Percentiles rank a stretch among this genome's conserved stretches.
phyloP scores from a whole-genome alignment of 768 basidiomycete species.

The Amyloporia xantha region DNA sequence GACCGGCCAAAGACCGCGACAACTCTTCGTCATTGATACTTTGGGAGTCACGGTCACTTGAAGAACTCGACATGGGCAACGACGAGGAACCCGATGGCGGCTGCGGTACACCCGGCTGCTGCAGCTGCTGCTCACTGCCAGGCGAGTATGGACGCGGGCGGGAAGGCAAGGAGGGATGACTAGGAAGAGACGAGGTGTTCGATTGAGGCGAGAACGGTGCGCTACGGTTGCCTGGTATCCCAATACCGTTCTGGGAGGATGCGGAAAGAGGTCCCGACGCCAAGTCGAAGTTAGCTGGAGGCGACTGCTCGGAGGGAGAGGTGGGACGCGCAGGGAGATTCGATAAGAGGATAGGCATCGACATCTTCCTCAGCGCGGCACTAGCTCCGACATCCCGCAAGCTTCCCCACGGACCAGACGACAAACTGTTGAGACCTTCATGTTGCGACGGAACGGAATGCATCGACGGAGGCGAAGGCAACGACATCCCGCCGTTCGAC shows the following conservation, averaged over 20 bases:
- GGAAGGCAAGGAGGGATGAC: slow-evolving; percentile 22
- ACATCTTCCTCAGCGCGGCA: slow-evolving; percentile 23
- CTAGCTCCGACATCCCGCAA: slow-evolving; percentile 21
- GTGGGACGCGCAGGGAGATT: slow-evolving; percentile 19
- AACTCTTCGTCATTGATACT: slow-evolving; percentile 30
- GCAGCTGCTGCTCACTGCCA: slow-evolving; percentile 12
- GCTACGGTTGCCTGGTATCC: slow-evolving; percentile 12
- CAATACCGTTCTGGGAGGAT: slow-evolving; percentile 15
- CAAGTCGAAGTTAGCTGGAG: slow-evolving; percentile 20
- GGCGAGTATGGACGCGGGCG: slow-evolving; percentile 25
- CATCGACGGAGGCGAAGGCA: slow-evolving; percentile 12
- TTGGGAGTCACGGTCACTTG: slow-evolving; percentile 36
- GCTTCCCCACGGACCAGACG: slow-evolving; percentile 16
- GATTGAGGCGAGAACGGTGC: slow-evolving; percentile 25
- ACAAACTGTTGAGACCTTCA: slow-evolving; percentile 8
- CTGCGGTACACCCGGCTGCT: slow-evolving; percentile 2
- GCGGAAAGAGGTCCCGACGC: slow-evolving; percentile 5
- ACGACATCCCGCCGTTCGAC: neutral
- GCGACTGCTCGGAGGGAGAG: slow-evolving; percentile 18
- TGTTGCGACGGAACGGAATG: slow-evolving; percentile 13
- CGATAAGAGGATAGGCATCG: slow-evolving; percentile 13
- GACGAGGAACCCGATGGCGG: slow-evolving; percentile 19
- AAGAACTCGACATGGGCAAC: slow-evolving; percentile 32
- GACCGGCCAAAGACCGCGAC: slow-evolving; percentile 28
- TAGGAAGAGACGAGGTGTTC: slow-evolving; percentile 18